A percentile compares a stretch with the other conserved stretches of the same genome.
Evolutionary conservation across 805 yeast genomes (phyloP).

Genomic region (Hanseniaspora meyeri): DNA sequence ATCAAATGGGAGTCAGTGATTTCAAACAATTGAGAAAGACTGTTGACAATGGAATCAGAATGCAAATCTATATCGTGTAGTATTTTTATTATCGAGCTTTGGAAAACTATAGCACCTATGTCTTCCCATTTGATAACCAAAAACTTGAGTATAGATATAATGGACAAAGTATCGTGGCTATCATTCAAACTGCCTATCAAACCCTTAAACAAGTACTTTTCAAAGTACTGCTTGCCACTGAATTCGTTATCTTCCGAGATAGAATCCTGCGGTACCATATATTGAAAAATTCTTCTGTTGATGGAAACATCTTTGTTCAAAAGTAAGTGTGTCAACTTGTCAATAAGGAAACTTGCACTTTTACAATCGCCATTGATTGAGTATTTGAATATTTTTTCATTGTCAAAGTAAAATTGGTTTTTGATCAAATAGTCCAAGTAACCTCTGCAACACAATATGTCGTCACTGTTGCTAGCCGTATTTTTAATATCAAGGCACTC

Average conservation of each 20-base stretch:
- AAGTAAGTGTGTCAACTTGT: conserved; percentile 57
- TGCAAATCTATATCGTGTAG: conserved; percentile 36
- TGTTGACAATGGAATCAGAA: conserved; percentile 33
- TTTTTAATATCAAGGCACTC: conserved; percentile 55
- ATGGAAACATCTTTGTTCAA: conserved; percentile 84
- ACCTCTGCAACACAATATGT: conserved; percentile 57
- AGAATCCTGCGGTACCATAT: conserved; percentile 53
- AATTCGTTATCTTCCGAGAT: neutral
- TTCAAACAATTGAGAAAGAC: conserved; percentile 66
- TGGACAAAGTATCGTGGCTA: conserved; percentile 32
- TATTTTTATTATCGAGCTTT: conserved; percentile 55
- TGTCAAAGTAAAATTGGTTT: conserved; percentile 33
- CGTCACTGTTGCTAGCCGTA: conserved; percentile 57
- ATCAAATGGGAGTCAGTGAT: conserved; percentile 70
- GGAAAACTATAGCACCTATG: conserved; percentile 63
- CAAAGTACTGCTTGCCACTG: conserved; percentile 36
- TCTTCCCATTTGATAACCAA: conserved; percentile 89
- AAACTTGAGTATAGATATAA: conserved; percentile 55
- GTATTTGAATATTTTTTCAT: conserved; percentile 34
- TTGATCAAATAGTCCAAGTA: conserved; percentile 54
- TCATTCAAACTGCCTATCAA: conserved; percentile 44
- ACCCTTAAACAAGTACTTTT: conserved; percentile 39
- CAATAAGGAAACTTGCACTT: conserved; percentile 34
- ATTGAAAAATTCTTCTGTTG: conserved; percentile 81
- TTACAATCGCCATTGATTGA: neutral